Evolutionary conservation across 192 early-diverging fungal genomes (phyloP).

Genomic region (Pilobolus umbonatus): DNA sequence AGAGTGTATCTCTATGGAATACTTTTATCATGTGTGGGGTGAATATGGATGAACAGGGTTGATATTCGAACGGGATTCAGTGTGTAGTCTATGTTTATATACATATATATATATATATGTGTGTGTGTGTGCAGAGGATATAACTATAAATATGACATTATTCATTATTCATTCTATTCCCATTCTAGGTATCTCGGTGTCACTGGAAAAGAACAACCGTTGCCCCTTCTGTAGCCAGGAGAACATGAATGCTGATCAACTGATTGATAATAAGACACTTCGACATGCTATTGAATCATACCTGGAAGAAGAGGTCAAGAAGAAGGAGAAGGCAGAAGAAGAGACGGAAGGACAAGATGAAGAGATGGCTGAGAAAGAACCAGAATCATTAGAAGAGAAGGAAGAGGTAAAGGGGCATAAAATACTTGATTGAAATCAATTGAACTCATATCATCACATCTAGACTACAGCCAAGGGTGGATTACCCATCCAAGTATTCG

Average conservation of each 20-base stretch:
- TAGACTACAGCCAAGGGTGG: slow-evolving; percentile 3
- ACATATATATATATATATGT: neutral
- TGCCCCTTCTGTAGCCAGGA: slow-evolving; percentile 21
- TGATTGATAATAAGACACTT: slow-evolving; percentile 26
- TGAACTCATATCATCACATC: neutral
- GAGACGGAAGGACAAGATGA: neutral
- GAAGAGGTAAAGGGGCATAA: neutral
- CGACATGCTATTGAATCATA: slow-evolving; percentile 19
- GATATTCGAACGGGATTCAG: too few relatives aligned
- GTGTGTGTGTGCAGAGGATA: neutral
- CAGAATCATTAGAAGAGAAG: neutral
- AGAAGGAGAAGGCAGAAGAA: slow-evolving; percentile 1
- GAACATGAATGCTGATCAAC: slow-evolving; percentile 10
- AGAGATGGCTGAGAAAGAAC: too few relatives aligned
- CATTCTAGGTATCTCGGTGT: slow-evolving; percentile 20
- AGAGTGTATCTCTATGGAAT: too few relatives aligned
- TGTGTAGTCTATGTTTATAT: too few relatives aligned
- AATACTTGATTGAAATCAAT: neutral
- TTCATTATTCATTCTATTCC: slow-evolving; percentile 1
- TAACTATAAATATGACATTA: neutral
- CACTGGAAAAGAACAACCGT: slow-evolving; percentile 13
- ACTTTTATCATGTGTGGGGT: too few relatives aligned
- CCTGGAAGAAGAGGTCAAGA: slow-evolving; percentile 14
- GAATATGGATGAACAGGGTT: too few relatives aligned
- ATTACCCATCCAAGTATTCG: slow-evolving; percentile 28